phyloP scores from a whole-genome alignment of 441 rosid species.

The Corymbia calophylla region DNA sequence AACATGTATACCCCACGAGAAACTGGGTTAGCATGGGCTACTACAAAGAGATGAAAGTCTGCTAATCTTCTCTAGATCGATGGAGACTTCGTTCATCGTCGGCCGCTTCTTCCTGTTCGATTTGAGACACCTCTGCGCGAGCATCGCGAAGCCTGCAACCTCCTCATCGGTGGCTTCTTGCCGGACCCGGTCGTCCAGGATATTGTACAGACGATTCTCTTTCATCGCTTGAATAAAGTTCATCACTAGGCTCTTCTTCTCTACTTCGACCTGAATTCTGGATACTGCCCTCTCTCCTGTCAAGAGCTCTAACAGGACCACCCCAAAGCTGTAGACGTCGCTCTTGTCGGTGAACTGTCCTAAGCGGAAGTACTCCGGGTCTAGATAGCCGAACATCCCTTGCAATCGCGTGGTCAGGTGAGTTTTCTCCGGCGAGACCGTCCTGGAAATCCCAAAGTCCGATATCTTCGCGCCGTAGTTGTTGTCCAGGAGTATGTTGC shows the following conservation, averaged over 20 bases:
- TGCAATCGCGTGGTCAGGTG: slow-evolving; percentile 7
- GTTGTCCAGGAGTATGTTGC: slow-evolving; percentile 15
- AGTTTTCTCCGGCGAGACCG: slow-evolving; percentile 3
- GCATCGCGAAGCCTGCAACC: slow-evolving; percentile 15
- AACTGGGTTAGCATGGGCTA: background rate
- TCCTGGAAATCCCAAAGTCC: slow-evolving; percentile 8
- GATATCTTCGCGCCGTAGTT: background rate
- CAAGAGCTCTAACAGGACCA: slow-evolving; percentile 7
- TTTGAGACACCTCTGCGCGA: slow-evolving; percentile 21
- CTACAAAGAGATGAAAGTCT: background rate
- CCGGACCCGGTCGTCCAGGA: slow-evolving; percentile 16
- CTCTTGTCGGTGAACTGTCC: slow-evolving; percentile 8
- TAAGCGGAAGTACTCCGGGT: slow-evolving; percentile 10
- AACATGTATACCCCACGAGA: background rate
- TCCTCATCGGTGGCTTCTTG: slow-evolving; percentile 20
- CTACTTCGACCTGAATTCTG: background rate
- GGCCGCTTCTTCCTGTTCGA: slow-evolving; percentile 27
- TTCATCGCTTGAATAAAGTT: slow-evolving; percentile 7
- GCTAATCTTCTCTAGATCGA: slow-evolving; percentile 9
- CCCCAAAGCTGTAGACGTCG: slow-evolving; percentile 6
- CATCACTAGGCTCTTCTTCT: slow-evolving; percentile 8
- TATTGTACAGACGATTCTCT: background rate
- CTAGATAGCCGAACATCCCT: slow-evolving; percentile 13
- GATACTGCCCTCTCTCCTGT: slow-evolving; percentile 10
- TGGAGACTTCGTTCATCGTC: slow-evolving; percentile 19